Evolutionary conservation across 2,329 filamentous ascomycete genomes (phyloP).

Genomic region (Xylariales sp.): DNA sequence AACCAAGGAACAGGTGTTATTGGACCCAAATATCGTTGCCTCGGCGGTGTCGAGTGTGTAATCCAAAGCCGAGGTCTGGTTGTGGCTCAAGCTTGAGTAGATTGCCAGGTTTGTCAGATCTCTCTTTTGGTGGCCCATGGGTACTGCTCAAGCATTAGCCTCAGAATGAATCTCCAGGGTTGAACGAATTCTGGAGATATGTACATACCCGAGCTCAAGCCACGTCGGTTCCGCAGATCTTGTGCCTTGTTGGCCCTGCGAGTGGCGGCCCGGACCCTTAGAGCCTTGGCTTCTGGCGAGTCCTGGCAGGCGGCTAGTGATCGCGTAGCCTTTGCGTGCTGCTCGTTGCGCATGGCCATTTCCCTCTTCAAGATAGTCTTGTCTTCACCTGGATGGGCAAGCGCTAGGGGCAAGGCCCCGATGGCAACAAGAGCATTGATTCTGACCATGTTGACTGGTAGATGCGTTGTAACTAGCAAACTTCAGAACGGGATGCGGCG

Average conservation of each 20-base stretch:
- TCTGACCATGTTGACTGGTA: constrained; percentile 1
- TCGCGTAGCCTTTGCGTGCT: neutral
- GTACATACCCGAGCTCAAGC: neutral
- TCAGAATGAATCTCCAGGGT: too few species aligned
- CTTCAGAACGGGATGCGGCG: too few species aligned
- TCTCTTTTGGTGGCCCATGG: constrained; percentile 5
- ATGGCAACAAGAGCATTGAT: neutral
- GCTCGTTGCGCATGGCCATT: constrained; percentile 1
- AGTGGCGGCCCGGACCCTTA: neutral
- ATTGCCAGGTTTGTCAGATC: constrained; percentile 1
- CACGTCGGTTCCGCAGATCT: neutral
- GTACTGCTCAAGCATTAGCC: too few species aligned
- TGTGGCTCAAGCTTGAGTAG: constrained; percentile 3
- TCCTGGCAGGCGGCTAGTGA: neutral
- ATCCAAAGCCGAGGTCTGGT: neutral
- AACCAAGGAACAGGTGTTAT: constrained; percentile 45
- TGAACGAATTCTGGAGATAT: neutral
- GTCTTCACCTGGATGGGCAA: constrained; percentile 4
- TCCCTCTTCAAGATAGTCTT: neutral
- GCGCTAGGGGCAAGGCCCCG: neutral
- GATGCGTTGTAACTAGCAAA: too few species aligned
- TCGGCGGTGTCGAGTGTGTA: constrained; percentile 28
- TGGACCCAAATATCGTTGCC: constrained; percentile 33
- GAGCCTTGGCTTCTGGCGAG: neutral
- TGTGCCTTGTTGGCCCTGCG: constrained; percentile 1